Conservation (phyloP, 345 rosid genomes). For the Orychophragmus violaceus region DNA sequence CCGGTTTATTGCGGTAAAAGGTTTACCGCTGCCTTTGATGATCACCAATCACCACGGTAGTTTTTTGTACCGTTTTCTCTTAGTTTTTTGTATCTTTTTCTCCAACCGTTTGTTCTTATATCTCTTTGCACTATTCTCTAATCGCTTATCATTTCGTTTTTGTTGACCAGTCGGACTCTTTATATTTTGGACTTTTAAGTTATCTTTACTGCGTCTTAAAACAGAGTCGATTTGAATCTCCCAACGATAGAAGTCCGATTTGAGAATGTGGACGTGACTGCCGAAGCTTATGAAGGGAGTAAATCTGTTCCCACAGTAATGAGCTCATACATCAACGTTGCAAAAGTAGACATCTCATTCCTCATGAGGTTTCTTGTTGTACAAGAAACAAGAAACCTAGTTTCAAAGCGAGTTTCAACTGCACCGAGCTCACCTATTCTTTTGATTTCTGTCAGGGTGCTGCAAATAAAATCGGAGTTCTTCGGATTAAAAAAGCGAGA, state of each 20-base stretch:
- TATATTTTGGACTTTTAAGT: neutral
- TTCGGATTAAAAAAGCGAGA: constrained; percentile 33
- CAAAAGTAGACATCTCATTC: constrained; percentile 24
- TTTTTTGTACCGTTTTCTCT: too few relatives aligned
- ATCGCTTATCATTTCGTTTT: too few relatives aligned
- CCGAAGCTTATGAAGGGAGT: constrained; percentile 28
- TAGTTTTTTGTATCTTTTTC: too few relatives aligned
- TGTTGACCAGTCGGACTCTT: too few relatives aligned
- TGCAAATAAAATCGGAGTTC: constrained; percentile 25
- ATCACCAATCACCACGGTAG: too few relatives aligned
- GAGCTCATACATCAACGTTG: constrained; percentile 18
- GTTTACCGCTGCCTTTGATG: too few relatives aligned
- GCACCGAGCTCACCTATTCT: neutral
- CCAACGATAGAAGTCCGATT: constrained; percentile 46
- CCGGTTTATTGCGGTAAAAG: too few relatives aligned
- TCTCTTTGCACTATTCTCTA: too few relatives aligned
- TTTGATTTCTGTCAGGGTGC: constrained; percentile 15
- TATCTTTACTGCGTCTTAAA: neutral
- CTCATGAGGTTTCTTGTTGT: neutral
- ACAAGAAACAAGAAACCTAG: neutral
- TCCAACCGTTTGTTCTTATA: too few relatives aligned
- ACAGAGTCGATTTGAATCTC: constrained; percentile 35
- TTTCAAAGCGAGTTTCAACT: neutral
- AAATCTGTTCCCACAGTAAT: constrained; percentile 36
- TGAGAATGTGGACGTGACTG: constrained; percentile 32